A percentile compares a stretch with the other conserved stretches of the same genome.
These are phyloP conservation scores for Zoysia matrella DNA, from an alignment of 202 grass and related monocot genomes.

Conservation along the genomic window DNA sequence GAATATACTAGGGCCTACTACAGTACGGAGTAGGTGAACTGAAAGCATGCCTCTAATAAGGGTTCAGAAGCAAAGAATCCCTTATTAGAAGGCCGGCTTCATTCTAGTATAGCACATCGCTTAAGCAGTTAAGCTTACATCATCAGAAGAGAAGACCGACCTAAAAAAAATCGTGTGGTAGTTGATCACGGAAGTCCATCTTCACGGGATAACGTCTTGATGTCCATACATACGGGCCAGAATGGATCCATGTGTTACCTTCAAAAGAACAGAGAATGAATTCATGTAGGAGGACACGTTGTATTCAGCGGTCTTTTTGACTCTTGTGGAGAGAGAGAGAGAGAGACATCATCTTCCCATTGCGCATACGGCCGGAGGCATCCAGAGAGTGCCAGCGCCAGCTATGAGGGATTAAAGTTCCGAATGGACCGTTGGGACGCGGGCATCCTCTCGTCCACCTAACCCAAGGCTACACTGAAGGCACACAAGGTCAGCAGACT, in stretches of 20 bases:
- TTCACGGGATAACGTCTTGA: constrained; percentile 59
- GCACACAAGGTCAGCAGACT: constrained; percentile 13
- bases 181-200: constrained; percentile 39
- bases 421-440: constrained; percentile 24
- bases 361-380: constrained; percentile 6
- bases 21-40: constrained; percentile 11
- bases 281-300: not conserved
- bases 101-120: constrained; percentile 5
- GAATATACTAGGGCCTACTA: too few species aligned
- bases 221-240: constrained; percentile 54
- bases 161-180: constrained; percentile 31
- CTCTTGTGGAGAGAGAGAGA: constrained; percentile 7
- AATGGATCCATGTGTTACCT: not conserved
- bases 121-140: not conserved
- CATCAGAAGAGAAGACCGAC: not conserved
- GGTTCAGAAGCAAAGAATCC: constrained; percentile 23
- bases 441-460: constrained; percentile 7
- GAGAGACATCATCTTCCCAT: not conserved
- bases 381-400: constrained; percentile 25
- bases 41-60: constrained; percentile 3
- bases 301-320: not conserved
- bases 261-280: too few species aligned
- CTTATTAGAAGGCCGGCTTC: too few species aligned
- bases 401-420: not conserved
- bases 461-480: not conserved